A percentile compares a stretch with the other conserved stretches of the same genome.
Conservation (phyloP, 139 green algal genomes). For the Astrephomene gubernaculifera region DNA sequence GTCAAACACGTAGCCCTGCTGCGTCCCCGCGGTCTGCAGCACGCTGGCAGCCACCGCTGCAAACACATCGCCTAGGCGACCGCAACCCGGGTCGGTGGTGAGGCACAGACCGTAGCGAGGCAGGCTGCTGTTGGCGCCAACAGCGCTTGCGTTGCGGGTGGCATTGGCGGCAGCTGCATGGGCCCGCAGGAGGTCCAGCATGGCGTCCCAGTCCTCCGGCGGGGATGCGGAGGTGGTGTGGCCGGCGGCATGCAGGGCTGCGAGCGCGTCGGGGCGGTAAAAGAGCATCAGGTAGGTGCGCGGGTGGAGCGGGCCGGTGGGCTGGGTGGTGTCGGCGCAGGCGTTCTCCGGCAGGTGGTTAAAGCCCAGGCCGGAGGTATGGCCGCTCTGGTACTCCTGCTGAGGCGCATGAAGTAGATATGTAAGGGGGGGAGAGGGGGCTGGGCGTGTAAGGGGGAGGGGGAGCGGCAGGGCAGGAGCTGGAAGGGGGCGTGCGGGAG, state of each 20-base stretch:
- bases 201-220: constrained; percentile 8
- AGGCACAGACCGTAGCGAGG: neutral
- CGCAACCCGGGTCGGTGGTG: neutral
- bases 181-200: neutral
- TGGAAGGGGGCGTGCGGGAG: too few species aligned
- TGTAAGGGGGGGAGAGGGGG: too few species aligned
- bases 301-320: constrained; percentile 6
- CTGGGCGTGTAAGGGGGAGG: too few species aligned
- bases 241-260: neutral
- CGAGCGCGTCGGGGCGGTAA: constrained; percentile 13
- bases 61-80: neutral
- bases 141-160: neutral
- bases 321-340: neutral
- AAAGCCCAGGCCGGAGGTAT: too few species aligned
- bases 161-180: neutral
- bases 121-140: neutral
- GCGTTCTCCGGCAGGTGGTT: constrained; percentile 18
- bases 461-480: too few species aligned
- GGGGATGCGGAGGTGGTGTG: neutral
- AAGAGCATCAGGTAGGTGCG: constrained; percentile 29
- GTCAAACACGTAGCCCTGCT: neutral
- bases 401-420: too few species aligned
- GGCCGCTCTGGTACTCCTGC: too few species aligned
- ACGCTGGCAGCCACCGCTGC: neutral
- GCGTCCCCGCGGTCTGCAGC: neutral